A percentile compares a stretch with the other conserved stretches of the same genome.
Evolutionary conservation across 768 basidiomycete species (phyloP).

Genomic region (Collybia mongolica): DNA sequence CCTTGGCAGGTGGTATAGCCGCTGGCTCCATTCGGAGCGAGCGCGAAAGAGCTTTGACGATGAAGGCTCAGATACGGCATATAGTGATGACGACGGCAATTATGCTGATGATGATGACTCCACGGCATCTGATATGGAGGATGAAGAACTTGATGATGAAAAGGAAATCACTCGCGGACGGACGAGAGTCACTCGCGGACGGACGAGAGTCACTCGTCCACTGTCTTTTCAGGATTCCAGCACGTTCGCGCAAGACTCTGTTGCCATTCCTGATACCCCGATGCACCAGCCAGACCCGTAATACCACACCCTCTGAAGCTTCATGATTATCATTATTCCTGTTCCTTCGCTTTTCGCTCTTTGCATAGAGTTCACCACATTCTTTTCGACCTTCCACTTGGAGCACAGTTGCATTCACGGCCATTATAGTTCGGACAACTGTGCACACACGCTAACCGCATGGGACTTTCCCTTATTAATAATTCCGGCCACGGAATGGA

Average conservation of each 20-base stretch:
- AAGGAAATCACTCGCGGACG: slow-evolving; percentile 40
- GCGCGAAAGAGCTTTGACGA: slow-evolving; percentile 21
- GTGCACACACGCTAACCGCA: slow-evolving; percentile 11
- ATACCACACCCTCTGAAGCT: slow-evolving; percentile 7
- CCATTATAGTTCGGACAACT: slow-evolving; percentile 11
- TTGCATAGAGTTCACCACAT: slow-evolving; percentile 14
- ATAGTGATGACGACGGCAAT: slow-evolving; percentile 24
- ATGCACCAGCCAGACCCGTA: too few species aligned
- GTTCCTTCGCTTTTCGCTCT: neutral
- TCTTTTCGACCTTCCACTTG: slow-evolving; percentile 20
- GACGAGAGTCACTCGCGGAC: slow-evolving; percentile 34
- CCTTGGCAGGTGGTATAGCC: slow-evolving; percentile 71
- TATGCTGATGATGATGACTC: slow-evolving; percentile 22
- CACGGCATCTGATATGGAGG: slow-evolving; percentile 19
- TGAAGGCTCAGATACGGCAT: slow-evolving; percentile 28
- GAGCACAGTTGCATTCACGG: neutral
- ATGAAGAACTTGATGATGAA: slow-evolving; percentile 27
- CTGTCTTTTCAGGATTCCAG: slow-evolving; percentile 30
- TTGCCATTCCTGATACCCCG: slow-evolving; percentile 9
- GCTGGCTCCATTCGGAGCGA: slow-evolving; percentile 51
- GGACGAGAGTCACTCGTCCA: slow-evolving; percentile 38
- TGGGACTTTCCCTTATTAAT: slow-evolving; percentile 11
- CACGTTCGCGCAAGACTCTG: slow-evolving; percentile 9
- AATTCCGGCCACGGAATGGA: slow-evolving; percentile 10
- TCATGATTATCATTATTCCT: slow-evolving; percentile 18